Evolutionary conservation across 371 early-diverging fungal species (phyloP).

Genomic region (Actinomortierella wolfii): DNA sequence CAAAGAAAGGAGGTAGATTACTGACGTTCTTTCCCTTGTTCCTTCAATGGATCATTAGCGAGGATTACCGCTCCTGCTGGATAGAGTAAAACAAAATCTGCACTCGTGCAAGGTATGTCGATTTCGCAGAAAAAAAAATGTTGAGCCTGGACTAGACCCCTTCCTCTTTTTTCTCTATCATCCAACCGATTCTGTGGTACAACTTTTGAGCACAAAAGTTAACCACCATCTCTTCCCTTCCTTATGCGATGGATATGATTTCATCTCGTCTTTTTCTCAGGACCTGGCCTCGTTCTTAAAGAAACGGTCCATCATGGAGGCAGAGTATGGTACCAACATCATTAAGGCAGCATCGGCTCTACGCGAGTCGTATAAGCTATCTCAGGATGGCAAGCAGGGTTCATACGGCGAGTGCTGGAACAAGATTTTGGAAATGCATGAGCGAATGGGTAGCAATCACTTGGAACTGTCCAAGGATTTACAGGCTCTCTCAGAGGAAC

Average conservation of each 20-base stretch:
- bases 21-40: neutral
- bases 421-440: constrained; percentile 70
- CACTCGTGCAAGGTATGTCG: constrained; percentile 44
- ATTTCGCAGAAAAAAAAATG: neutral
- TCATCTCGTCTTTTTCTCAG: constrained; percentile 9
- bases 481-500: constrained; percentile 69
- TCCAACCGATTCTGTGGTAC: no score
- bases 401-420: constrained; percentile 61
- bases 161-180: neutral
- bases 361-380: constrained; percentile 29
- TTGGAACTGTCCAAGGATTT: constrained; percentile 64
- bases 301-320: constrained; percentile 48
- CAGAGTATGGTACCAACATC: constrained; percentile 46
- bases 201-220: no score
- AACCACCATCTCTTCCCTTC: neutral
- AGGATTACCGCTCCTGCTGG: constrained; percentile 42
- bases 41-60: constrained; percentile 13
- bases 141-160: neutral
- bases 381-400: constrained; percentile 41
- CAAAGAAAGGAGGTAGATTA: no score
- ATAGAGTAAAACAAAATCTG: constrained; percentile 48
- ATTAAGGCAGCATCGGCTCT: constrained; percentile 28
- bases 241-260: neutral
- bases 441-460: constrained; percentile 72
- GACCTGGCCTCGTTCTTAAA: constrained; percentile 45